These are phyloP conservation scores for Berkeleyomyces basicola DNA, from an alignment of 2,329 filamentous ascomycete species.

Conservation along the genomic window DNA sequence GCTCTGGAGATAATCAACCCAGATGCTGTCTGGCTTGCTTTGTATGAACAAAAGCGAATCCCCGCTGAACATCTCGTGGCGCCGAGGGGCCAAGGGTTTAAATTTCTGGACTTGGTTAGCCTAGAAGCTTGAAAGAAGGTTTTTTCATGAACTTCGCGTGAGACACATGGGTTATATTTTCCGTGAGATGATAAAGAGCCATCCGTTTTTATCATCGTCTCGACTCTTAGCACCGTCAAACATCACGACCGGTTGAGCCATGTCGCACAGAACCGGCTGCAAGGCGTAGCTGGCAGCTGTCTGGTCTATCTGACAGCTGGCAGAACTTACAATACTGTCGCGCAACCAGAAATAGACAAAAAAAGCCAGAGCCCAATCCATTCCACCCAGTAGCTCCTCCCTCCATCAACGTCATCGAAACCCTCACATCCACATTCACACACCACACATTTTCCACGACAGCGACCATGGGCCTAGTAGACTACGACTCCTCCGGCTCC, in stretches of 20 bases:
- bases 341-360: too few relatives aligned
- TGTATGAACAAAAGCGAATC: conserved; percentile 31
- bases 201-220: too few relatives aligned
- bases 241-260: too few relatives aligned
- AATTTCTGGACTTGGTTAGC: conserved; percentile 22
- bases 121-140: neutral
- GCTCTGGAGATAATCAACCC: conserved; percentile 49
- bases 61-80: conserved; percentile 19
- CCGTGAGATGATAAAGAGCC: too few relatives aligned
- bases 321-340: too few relatives aligned
- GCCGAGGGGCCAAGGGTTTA: conserved; percentile 28
- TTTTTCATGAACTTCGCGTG: neutral
- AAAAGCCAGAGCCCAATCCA: neutral
- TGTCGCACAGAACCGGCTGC: too few relatives aligned
- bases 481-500: conserved; percentile 64
- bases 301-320: too few relatives aligned
- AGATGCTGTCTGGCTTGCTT: conserved; percentile 60
- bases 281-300: too few relatives aligned
- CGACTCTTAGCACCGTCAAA: too few relatives aligned
- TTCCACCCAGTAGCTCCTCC: neutral
- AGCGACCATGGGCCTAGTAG: conserved; percentile 53
- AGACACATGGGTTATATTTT: too few relatives aligned
- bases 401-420: neutral
- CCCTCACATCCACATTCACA: neutral
- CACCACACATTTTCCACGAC: neutral